Evolutionary conservation across 2,329 filamentous ascomycete species (phyloP).

Genomic region (Clathrospora elynae): DNA sequence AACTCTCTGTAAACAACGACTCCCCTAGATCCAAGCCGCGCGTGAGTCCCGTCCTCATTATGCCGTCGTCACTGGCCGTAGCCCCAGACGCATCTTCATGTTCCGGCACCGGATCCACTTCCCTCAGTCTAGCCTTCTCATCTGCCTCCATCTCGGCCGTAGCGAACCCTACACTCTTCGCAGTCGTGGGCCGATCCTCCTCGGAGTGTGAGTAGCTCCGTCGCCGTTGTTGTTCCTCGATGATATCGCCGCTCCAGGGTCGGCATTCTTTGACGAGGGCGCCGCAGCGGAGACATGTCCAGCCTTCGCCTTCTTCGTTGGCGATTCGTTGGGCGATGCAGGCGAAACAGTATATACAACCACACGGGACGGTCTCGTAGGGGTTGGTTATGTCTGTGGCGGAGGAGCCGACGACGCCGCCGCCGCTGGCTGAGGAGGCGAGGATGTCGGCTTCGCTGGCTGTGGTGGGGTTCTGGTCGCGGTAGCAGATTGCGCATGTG

Average conservation of each 20-base stretch:
- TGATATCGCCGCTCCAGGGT: constrained; percentile 89
- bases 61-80: constrained; percentile 4
- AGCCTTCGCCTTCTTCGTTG: constrained; percentile 91
- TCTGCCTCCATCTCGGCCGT: constrained; percentile 12
- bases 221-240: constrained; percentile 56
- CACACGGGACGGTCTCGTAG: constrained; percentile 87
- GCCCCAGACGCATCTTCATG: constrained; percentile 17
- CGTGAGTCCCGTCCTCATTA: constrained; percentile 24
- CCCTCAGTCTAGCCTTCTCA: constrained; percentile 23
- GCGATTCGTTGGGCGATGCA: constrained; percentile 91
- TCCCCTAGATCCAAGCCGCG: constrained; percentile 37
- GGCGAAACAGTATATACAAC: constrained; percentile 94
- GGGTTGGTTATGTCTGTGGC: constrained; percentile 96
- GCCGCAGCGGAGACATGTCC: constrained; percentile 88
- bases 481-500: constrained; percentile 96
- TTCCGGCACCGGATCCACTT: constrained; percentile 44
- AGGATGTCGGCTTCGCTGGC: constrained; percentile 73
- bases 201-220: constrained; percentile 1
- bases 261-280: constrained; percentile 81
- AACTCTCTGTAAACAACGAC: constrained; percentile 38
- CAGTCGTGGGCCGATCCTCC: constrained; percentile 10
- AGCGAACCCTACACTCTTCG: constrained; percentile 28
- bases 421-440: constrained; percentile 63
- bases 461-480: constrained; percentile 79
- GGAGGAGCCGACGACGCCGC: constrained; percentile 82